These are phyloP conservation scores for Lachancea cidri DNA, from an alignment of 805 yeast genomes.

Conservation along the genomic window DNA sequence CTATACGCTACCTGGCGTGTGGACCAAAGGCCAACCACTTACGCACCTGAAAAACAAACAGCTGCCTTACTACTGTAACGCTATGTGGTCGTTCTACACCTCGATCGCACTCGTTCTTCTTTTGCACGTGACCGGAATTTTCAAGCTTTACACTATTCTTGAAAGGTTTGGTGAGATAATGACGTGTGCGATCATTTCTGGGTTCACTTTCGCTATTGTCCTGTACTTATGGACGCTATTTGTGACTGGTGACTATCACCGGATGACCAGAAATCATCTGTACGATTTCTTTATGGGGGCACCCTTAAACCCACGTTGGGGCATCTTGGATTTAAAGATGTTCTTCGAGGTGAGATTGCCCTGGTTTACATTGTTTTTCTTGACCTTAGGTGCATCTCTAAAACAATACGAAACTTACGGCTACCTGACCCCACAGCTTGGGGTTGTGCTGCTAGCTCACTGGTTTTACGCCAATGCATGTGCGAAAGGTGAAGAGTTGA, in stretches of 20 bases:
- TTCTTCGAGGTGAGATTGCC: conserved; percentile 96
- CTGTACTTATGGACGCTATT: conserved; percentile 65
- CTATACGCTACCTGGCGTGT: conserved; percentile 83
- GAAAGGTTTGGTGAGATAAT: conserved; percentile 87
- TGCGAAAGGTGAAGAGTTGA: conserved; percentile 94
- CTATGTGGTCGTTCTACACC: conserved; percentile 76
- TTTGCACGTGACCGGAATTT: conserved; percentile 69
- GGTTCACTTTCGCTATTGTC: conserved; percentile 60
- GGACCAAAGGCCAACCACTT: conserved; percentile 94
- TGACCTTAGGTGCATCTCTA: conserved; percentile 66
- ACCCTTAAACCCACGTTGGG: conserved; percentile 92
- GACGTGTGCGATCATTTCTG: conserved; percentile 83
- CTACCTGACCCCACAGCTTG: conserved; percentile 67
- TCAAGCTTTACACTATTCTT: conserved; percentile 67
- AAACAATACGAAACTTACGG: conserved; percentile 84
- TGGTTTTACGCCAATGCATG: conserved; percentile 96
- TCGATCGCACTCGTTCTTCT: conserved; percentile 52
- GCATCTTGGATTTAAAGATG: conserved; percentile 90
- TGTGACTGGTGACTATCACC: conserved; percentile 71
- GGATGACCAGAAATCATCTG: conserved; percentile 86
- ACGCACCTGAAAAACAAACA: conserved; percentile 73
- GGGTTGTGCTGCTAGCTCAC: conserved; percentile 72
- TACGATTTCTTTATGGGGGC: conserved; percentile 98
- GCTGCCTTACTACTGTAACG: conserved; percentile 90
- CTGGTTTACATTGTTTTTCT: conserved; percentile 85